Percentiles rank a stretch among this genome's conserved stretches.
Evolutionary conservation across 2,329 filamentous ascomycete genomes (phyloP).

Genomic region (Lecanosticta acicola): DNA sequence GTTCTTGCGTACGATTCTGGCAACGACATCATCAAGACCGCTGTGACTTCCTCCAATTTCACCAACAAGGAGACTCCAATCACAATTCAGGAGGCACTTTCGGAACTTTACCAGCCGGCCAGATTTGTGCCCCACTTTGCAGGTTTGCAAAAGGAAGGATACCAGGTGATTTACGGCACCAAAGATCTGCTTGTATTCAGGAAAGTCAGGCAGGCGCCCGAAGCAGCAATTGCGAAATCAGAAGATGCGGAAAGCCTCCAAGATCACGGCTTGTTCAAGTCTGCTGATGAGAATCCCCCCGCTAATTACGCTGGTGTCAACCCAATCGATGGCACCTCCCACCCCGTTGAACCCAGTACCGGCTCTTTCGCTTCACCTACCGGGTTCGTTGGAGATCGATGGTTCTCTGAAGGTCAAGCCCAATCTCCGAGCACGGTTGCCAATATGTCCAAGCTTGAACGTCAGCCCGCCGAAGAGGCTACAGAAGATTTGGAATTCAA

Average conservation of each 20-base stretch:
- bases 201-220: slow-evolving; percentile 43
- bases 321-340: slow-evolving; percentile 48
- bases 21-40: slow-evolving; percentile 53
- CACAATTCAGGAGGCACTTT: slow-evolving; percentile 56
- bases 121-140: slow-evolving; percentile 62
- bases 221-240: slow-evolving; percentile 4
- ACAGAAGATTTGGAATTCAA: slow-evolving; percentile 30
- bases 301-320: slow-evolving; percentile 40
- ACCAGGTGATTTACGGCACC: slow-evolving; percentile 60
- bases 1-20: slow-evolving; percentile 60
- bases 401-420: slow-evolving; percentile 36
- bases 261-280: slow-evolving; percentile 22
- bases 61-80: slow-evolving; percentile 47
- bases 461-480: not conserved
- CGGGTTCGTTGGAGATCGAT: slow-evolving; percentile 48
- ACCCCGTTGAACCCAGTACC: slow-evolving; percentile 33
- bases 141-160: slow-evolving; percentile 55
- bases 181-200: slow-evolving; percentile 62
- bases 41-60: slow-evolving; percentile 53
- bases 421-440: slow-evolving; percentile 13
- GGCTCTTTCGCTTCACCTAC: slow-evolving; percentile 60
- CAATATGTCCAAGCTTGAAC: not conserved
- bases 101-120: slow-evolving; percentile 56
- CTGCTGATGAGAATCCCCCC: slow-evolving; percentile 7
- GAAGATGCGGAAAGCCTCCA: slow-evolving; percentile 11